Conservation (phyloP, 192 early-diverging fungal genomes). For the Coemansia nantahalensis region DNA sequence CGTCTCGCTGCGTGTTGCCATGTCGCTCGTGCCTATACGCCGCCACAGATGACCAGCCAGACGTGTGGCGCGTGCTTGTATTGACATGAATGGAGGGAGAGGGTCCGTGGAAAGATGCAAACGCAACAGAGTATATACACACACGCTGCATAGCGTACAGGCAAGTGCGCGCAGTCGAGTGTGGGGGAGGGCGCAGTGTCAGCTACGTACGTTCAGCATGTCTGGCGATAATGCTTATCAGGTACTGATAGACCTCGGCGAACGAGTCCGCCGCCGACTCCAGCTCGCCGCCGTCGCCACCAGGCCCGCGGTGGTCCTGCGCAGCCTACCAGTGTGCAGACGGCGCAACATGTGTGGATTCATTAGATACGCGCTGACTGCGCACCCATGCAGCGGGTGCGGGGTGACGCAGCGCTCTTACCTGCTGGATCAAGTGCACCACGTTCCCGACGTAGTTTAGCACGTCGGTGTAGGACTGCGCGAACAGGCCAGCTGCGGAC, state of each 20-base stretch:
- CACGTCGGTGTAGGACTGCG: conserved; percentile 20
- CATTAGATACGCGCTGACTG: background rate
- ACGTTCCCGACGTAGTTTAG: conserved; percentile 36
- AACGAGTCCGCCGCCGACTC: conserved; percentile 31
- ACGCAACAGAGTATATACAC: conserved; percentile 5
- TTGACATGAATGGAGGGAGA: too few species aligned
- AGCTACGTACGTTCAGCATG: conserved; percentile 50
- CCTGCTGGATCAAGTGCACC: conserved; percentile 20
- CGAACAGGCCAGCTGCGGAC: conserved; percentile 20
- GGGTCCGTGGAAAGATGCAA: too few species aligned
- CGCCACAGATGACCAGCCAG: too few species aligned
- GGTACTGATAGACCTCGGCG: conserved; percentile 39
- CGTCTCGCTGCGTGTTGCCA: background rate
- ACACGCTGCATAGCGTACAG: background rate
- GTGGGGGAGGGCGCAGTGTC: background rate
- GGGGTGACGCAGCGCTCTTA: conserved; percentile 3
- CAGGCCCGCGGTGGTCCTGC: too few species aligned
- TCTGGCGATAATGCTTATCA: conserved; percentile 43
- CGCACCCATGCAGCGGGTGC: background rate
- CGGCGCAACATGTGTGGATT: background rate
- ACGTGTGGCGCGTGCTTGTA: too few species aligned
- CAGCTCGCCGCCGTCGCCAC: conserved; percentile 1
- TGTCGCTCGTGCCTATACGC: too few species aligned
- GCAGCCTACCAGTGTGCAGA: background rate
- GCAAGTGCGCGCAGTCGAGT: background rate